A percentile compares a stretch with the other conserved stretches of the same genome.
Conservation (phyloP, 2,329 filamentous ascomycete genomes). For the Cladosporium austrohemisphaericum region DNA sequence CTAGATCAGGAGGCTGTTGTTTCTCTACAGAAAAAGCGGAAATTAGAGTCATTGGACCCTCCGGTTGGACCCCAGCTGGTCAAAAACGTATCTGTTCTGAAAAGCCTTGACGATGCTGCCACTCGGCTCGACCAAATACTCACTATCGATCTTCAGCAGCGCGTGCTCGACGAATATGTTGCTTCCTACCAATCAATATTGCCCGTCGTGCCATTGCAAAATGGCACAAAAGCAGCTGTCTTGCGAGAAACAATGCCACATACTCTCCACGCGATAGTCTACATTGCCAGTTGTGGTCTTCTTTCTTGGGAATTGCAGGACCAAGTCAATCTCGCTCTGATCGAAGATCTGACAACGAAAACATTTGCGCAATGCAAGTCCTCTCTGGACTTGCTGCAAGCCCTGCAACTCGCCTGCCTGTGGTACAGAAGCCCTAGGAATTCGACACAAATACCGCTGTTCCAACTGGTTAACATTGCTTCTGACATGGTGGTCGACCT, state of each 20-base stretch:
- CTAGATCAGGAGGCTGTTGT: neutral
- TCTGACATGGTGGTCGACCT: slow-evolving; percentile 76
- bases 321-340: slow-evolving; percentile 62
- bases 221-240: slow-evolving; percentile 13
- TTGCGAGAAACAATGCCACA: slow-evolving; percentile 38
- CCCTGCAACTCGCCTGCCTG: slow-evolving; percentile 67
- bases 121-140: slow-evolving; percentile 22
- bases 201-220: slow-evolving; percentile 20
- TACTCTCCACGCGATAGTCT: slow-evolving; percentile 56
- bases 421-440: slow-evolving; percentile 76
- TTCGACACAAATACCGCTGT: slow-evolving; percentile 81
- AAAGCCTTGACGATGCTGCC: neutral
- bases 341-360: slow-evolving; percentile 66
- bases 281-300: slow-evolving; percentile 48
- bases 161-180: slow-evolving; percentile 22
- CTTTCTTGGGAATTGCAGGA: slow-evolving; percentile 56
- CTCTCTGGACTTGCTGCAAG: slow-evolving; percentile 75
- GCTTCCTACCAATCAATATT: slow-evolving; percentile 20
- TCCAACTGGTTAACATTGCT: slow-evolving; percentile 74
- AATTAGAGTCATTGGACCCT: slow-evolving; percentile 6
- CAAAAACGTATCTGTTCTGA: neutral
- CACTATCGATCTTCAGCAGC: slow-evolving; percentile 19
- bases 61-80: slow-evolving; percentile 12
- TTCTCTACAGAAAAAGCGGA: slow-evolving; percentile 17
- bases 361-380: slow-evolving; percentile 71